Base-by-base conservation (phyloP, 371 early-diverging fungal genomes). In the Quaeritorhiza haematococci region DNA sequence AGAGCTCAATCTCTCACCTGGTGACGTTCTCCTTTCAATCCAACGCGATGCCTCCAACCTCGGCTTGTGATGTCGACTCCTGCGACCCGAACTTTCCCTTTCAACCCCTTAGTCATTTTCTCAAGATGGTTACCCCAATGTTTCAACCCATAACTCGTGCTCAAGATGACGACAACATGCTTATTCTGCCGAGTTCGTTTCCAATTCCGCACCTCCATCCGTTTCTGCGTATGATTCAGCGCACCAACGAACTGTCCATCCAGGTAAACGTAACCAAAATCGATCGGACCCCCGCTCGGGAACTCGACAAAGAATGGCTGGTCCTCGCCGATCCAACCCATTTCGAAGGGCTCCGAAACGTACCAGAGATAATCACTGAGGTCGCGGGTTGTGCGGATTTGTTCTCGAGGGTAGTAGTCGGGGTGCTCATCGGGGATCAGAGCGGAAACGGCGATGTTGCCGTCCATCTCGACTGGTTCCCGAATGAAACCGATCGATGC, bases 331-430 rank as follows among this genome's bases (percentile, higher is more conserved):
- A n/a, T n/a, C n/a, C n/a, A n/a, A n/a, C n/a, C n/a, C n/a, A n/a
- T n/a, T n/a, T n/a, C n/a, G n/a, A n/a, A n/a, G n/a, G n/a, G n/a
- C n/a, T 5, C 35, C 32, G n/a, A 7, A 21, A 4, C 7, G 64
- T 81, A 77, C 78, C 78, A 81, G 56, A 76, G 46, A 59, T 78
- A 79, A 59, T 81, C 82, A 4, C 71, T 71, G 35, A n/a, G 41
- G 53, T 79, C 82, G 38, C 62, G 49, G 3, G 76, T 78, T 0
- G 62, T 30, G 10, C 64, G 54, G 27, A 78, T 35, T n/a, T 80
- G 80, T 33, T 79, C 77, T 34, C 24, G 19, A 4, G 67, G 66
- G 30, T 7, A 6, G 7, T 27, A 6, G 28, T 10, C 15, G 47
- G 47, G 13, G 23, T 13, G 26, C 32, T 1, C 57, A 56, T 33